phyloP scores from a whole-genome alignment of 768 basidiomycete genomes.

The Vararia minispora region DNA sequence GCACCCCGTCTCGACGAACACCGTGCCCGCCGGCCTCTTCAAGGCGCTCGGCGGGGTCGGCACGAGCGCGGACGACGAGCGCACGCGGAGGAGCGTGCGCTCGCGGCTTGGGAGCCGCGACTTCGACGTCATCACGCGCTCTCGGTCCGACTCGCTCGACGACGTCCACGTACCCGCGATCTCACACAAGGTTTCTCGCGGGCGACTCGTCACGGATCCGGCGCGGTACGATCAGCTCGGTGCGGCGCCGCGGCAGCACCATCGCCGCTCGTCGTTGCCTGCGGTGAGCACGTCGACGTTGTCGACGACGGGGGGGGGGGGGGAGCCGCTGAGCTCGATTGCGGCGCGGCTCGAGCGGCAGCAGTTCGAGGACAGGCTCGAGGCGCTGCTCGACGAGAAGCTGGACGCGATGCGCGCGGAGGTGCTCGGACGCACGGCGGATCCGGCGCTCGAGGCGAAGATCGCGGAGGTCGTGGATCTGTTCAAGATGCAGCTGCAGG shows the following conservation, averaged over 20 bases:
- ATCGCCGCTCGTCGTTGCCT: slow-evolving; percentile 24
- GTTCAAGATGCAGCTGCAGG: slow-evolving; percentile 58
- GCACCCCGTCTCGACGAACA: slow-evolving; percentile 52
- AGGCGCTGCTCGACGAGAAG: slow-evolving; percentile 59
- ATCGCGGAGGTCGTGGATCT: slow-evolving; percentile 56
- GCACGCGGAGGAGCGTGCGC: slow-evolving; percentile 59
- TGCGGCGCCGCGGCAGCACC: slow-evolving; percentile 17
- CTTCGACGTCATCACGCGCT: slow-evolving; percentile 51
- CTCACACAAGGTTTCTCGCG: slow-evolving; percentile 44
- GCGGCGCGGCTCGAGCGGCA: slow-evolving; percentile 46
- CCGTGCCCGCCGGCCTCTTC: slow-evolving; percentile 78
- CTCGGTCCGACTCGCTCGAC: slow-evolving; percentile 78
- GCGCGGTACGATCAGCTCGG: slow-evolving; percentile 34
- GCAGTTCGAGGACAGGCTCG: slow-evolving; percentile 49
- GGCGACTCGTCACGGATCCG: slow-evolving; percentile 50
- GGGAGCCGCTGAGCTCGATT: slow-evolving; percentile 38
- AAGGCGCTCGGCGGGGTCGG: slow-evolving; percentile 45
- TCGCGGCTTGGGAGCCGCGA: slow-evolving; percentile 70
- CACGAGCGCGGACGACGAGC: slow-evolving; percentile 38
- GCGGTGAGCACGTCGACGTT: slow-evolving; percentile 37
- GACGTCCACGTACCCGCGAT: slow-evolving; percentile 63
- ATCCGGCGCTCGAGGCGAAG: slow-evolving; percentile 44
- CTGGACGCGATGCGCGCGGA: slow-evolving; percentile 39
- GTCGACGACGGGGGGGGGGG: slow-evolving; percentile 31
- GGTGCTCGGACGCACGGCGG: slow-evolving; percentile 20